phyloP scores from a whole-genome alignment of 345 rosid genomes.

The Lagerstroemia speciosa region DNA sequence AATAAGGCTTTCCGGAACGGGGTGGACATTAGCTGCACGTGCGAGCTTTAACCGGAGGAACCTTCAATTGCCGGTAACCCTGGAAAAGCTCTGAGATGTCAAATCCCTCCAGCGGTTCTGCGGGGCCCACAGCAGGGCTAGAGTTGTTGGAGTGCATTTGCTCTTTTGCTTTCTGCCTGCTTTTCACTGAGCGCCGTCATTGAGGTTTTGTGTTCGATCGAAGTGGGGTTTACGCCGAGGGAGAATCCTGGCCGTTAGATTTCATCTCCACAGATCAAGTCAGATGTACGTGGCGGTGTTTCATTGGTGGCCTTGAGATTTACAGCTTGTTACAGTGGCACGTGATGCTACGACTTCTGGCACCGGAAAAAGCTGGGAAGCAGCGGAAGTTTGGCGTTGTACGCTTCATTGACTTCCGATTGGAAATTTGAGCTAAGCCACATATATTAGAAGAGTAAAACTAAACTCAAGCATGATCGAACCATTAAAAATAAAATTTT shows the following conservation, averaged over 20 bases:
- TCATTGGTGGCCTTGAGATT: neutral
- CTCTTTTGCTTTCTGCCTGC: neutral
- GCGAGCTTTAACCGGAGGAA: neutral
- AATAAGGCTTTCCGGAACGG: no score
- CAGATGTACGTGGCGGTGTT: neutral
- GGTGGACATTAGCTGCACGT: no score
- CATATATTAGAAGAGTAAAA: no score
- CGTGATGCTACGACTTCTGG: neutral
- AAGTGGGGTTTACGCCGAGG: neutral
- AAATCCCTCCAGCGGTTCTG: neutral
- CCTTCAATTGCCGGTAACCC: neutral
- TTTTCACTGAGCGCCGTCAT: constrained; percentile 4
- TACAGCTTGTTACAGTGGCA: neutral
- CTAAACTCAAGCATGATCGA: no score
- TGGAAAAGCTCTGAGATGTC: neutral
- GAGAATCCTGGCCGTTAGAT: neutral
- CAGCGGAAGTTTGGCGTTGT: no score
- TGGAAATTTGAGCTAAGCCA: no score
- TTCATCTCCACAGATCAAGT: neutral
- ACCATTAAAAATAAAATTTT: no score
- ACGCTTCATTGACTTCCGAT: no score
- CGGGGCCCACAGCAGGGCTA: neutral
- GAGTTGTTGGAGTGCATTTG: no score
- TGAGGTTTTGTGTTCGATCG: neutral
- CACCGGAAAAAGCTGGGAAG: neutral